Conservation (phyloP, 2,329 filamentous ascomycete species). For the Alternaria brassicicola region DNA sequence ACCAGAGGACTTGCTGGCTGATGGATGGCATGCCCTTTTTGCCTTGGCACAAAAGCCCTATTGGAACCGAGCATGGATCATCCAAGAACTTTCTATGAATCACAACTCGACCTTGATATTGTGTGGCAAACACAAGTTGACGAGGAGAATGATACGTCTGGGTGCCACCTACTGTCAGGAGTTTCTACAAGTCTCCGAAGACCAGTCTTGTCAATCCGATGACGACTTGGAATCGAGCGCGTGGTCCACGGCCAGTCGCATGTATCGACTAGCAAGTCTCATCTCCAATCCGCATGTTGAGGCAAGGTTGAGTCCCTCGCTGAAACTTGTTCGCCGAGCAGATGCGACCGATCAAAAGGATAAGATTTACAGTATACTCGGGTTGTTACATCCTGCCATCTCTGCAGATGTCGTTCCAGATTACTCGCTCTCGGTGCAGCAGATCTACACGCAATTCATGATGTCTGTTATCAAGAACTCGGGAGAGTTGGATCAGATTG, state of each 20-base stretch:
- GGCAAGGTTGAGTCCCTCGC: accelerated
- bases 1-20: accelerated
- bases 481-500: accelerated
- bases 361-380: neutral
- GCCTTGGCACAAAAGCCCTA: neutral
- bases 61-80: neutral
- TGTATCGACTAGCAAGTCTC: neutral
- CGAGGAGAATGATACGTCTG: neutral
- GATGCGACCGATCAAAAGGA: neutral
- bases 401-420: neutral
- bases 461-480: neutral
- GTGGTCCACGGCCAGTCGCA: accelerated
- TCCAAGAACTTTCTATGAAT: neutral
- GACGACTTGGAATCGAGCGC: too few species aligned
- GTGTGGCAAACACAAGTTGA: neutral
- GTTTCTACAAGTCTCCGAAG: neutral
- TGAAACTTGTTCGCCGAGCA: neutral
- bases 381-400: neutral
- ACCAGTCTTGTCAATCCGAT: neutral
- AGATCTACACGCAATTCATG: neutral
- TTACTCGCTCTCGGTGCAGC: neutral
- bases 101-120: neutral
- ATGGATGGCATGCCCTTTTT: neutral
- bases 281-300: neutral
- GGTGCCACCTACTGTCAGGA: neutral